phyloP scores from a whole-genome alignment of 2,329 filamentous ascomycete genomes.

The Rhynchosporium graminicola region DNA sequence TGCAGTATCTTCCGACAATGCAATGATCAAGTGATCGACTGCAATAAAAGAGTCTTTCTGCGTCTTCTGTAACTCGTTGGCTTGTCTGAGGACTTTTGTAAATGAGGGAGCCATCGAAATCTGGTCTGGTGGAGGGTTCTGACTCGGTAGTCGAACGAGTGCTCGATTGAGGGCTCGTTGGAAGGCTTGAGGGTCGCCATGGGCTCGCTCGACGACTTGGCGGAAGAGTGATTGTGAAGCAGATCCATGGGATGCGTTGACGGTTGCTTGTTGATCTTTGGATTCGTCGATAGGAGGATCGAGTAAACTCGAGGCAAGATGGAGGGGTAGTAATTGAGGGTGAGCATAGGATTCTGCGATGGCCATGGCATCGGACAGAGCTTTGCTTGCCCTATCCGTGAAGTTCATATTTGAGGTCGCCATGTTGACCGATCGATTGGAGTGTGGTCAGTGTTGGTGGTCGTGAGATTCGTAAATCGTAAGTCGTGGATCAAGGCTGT shows the following conservation, averaged over 20 bases:
- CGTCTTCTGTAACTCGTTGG: constrained; percentile 90
- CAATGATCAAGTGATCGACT: constrained; percentile 89
- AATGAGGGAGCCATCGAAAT: constrained; percentile 82
- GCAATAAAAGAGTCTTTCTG: constrained; percentile 96
- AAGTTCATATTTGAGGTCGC: constrained; percentile 77
- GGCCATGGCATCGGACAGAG: constrained; percentile 83
- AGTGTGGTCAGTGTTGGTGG: constrained; percentile 31
- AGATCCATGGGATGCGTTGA: constrained; percentile 64
- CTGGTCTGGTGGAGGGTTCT: constrained; percentile 90
- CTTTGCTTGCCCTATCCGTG: constrained; percentile 88
- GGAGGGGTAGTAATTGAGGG: constrained; percentile 85
- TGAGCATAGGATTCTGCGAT: constrained; percentile 89
- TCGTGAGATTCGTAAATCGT: constrained; percentile 9
- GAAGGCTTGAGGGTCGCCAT: constrained; percentile 87
- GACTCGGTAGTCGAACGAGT: constrained; percentile 86
- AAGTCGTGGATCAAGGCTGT: constrained; percentile 10
- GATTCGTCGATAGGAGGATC: constrained; percentile 74
- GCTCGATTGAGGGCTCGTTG: constrained; percentile 89
- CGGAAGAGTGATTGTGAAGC: constrained; percentile 77
- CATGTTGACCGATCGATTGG: constrained; percentile 52
- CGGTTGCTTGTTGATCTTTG: constrained; percentile 72
- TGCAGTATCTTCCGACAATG: constrained; percentile 74
- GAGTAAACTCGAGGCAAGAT: constrained; percentile 81
- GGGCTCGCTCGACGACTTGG: constrained; percentile 90
- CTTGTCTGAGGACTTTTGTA: constrained; percentile 77